These are phyloP conservation scores for Xylariales sp. DNA, from an alignment of 2,329 filamentous ascomycete species.

Conservation along the genomic window DNA sequence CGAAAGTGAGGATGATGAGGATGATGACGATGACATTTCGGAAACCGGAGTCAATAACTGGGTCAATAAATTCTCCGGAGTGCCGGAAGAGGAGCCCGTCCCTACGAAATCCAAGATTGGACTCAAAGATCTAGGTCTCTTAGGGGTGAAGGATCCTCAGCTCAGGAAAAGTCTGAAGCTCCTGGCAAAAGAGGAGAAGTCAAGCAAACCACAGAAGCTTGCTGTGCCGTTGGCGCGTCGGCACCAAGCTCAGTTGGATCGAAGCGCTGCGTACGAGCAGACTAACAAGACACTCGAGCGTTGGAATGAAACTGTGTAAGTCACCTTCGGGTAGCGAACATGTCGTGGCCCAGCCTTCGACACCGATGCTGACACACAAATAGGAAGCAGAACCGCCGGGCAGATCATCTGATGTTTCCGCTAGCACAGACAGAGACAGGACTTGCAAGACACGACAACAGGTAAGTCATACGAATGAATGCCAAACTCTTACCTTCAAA, in stretches of 20 bases:
- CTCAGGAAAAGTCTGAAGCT: slow-evolving; percentile 78
- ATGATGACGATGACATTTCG: slow-evolving; percentile 44
- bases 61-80: slow-evolving; percentile 62
- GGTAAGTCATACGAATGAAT: too few relatives aligned
- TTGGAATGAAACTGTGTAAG: slow-evolving; percentile 93
- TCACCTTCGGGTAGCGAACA: too few relatives aligned
- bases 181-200: slow-evolving; percentile 59
- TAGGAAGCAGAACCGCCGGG: slow-evolving; percentile 88
- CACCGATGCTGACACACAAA: too few relatives aligned
- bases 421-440: slow-evolving; percentile 66
- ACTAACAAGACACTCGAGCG: slow-evolving; percentile 85
- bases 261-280: slow-evolving; percentile 79
- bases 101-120: slow-evolving; percentile 64
- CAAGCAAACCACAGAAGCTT: slow-evolving; percentile 62
- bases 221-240: slow-evolving; percentile 78
- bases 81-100: slow-evolving; percentile 52
- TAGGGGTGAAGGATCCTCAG: slow-evolving; percentile 66
- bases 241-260: slow-evolving; percentile 80
- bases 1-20: slow-evolving; percentile 37
- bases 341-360: too few relatives aligned
- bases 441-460: slow-evolving; percentile 52
- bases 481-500: too few relatives aligned
- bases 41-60: slow-evolving; percentile 41
- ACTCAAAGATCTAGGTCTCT: slow-evolving; percentile 68
- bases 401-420: slow-evolving; percentile 87